Evolutionary conservation across 345 rosid genomes (phyloP).

Genomic region (Sisymbrium irio): DNA sequence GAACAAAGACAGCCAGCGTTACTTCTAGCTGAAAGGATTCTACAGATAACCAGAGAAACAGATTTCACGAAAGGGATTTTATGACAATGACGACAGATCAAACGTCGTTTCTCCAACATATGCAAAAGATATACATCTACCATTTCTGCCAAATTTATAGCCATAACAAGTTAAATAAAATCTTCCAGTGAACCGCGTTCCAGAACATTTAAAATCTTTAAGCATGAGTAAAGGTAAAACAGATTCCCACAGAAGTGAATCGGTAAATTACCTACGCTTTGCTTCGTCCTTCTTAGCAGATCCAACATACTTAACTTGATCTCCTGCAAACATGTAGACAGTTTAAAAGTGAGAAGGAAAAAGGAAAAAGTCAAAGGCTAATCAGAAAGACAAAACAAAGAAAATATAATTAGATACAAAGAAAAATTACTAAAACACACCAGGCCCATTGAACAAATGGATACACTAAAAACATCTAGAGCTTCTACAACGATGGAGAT

Average conservation of each 20-base stretch:
- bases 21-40: slow-evolving; percentile 6
- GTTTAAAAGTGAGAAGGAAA: background rate
- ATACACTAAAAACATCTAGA: slow-evolving; percentile 10
- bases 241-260: slow-evolving; percentile 7
- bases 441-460: background rate
- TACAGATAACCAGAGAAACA: slow-evolving; percentile 10
- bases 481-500: slow-evolving; percentile 8
- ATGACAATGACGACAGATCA: slow-evolving; percentile 6
- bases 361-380: background rate
- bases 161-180: slow-evolving; percentile 3
- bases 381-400: background rate
- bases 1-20: background rate
- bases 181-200: background rate
- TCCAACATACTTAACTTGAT: slow-evolving; percentile 80
- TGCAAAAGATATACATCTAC: background rate
- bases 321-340: slow-evolving; percentile 49
- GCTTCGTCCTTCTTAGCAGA: slow-evolving; percentile 46
- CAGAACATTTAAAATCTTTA: background rate
- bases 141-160: too few relatives aligned
- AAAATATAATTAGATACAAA: background rate
- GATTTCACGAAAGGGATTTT: background rate
- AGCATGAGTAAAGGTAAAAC: background rate
- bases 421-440: background rate
- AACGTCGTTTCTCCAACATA: background rate
- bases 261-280: slow-evolving; percentile 56